Conservation (phyloP, 1,284 basidiomycete genomes). For the Vanrija humicola region DNA sequence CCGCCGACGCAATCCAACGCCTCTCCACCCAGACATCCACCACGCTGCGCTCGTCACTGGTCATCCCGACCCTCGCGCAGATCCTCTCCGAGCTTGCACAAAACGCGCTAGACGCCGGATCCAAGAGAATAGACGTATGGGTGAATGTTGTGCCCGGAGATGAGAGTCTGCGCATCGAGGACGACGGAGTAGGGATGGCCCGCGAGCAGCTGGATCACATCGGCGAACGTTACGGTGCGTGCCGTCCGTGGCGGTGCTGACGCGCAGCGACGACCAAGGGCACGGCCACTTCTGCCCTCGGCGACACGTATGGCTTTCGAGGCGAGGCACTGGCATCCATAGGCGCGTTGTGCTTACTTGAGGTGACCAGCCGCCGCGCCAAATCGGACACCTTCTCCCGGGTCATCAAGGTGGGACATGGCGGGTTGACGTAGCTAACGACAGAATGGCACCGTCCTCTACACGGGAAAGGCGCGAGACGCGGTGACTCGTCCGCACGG, state of each 20-base stretch:
- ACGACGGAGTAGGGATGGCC: slow-evolving; percentile 72
- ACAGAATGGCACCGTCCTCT: slow-evolving; percentile 15
- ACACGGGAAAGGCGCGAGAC: slow-evolving; percentile 39
- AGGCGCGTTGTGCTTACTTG: slow-evolving; percentile 59
- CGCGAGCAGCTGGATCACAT: slow-evolving; percentile 59
- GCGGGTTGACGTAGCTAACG: slow-evolving; percentile 8
- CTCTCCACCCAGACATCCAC: slow-evolving; percentile 9
- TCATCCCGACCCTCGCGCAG: slow-evolving; percentile 72
- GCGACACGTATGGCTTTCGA: slow-evolving; percentile 72
- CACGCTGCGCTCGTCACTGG: slow-evolving; percentile 68
- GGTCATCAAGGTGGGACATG: slow-evolving; percentile 62
- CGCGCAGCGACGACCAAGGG: slow-evolving; percentile 17
- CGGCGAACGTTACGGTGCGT: slow-evolving; percentile 63
- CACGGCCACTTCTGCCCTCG: not conserved
- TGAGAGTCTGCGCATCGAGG: slow-evolving; percentile 66
- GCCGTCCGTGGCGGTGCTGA: not conserved
- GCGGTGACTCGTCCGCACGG: slow-evolving; percentile 64
- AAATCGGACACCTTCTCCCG: slow-evolving; percentile 64
- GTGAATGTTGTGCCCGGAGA: slow-evolving; percentile 58
- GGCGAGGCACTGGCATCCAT: slow-evolving; percentile 87
- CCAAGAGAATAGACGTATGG: slow-evolving; percentile 41
- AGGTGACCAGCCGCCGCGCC: slow-evolving; percentile 64
- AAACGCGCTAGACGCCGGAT: slow-evolving; percentile 60
- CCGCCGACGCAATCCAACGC: slow-evolving; percentile 3
- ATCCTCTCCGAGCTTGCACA: slow-evolving; percentile 77